phyloP scores from a whole-genome alignment of 1,284 basidiomycete species.

The Sphaerobolus stellatus region DNA sequence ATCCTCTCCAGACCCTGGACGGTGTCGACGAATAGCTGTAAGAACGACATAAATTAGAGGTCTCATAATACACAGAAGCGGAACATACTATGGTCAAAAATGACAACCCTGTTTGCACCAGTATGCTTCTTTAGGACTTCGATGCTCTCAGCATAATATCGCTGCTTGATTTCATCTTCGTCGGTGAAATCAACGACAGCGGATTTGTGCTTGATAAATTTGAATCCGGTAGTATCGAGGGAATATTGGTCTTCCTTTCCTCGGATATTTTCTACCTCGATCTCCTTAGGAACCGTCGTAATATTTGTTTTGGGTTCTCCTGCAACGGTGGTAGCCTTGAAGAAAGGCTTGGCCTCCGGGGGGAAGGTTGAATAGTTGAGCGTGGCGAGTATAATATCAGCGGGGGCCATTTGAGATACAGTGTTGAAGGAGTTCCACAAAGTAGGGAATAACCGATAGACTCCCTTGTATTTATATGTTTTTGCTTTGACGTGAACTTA shows the following conservation, averaged over 20 bases:
- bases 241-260: slow-evolving; percentile 1
- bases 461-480: too few species aligned
- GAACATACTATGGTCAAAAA: slow-evolving; percentile 30
- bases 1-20: slow-evolving; percentile 44
- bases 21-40: slow-evolving; percentile 45
- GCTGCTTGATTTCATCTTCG: slow-evolving; percentile 21
- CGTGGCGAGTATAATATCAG: not conserved
- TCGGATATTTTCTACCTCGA: not conserved
- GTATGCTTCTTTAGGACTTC: slow-evolving; percentile 28
- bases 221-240: slow-evolving; percentile 20
- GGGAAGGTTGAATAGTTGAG: not conserved
- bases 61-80: not conserved
- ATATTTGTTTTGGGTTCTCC: not conserved
- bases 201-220: slow-evolving; percentile 13
- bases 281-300: not conserved
- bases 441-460: too few species aligned
- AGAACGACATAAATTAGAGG: not conserved
- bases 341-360: not conserved
- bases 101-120: slow-evolving; percentile 27
- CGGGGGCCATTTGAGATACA: not conserved
- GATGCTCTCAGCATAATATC: slow-evolving; percentile 28
- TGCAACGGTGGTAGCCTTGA: not conserved
- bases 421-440: not conserved
- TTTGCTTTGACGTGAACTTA: too few species aligned
- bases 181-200: slow-evolving; percentile 13